Conservation (phyloP, 306 rosid species). For the Quercus variabilis region DNA sequence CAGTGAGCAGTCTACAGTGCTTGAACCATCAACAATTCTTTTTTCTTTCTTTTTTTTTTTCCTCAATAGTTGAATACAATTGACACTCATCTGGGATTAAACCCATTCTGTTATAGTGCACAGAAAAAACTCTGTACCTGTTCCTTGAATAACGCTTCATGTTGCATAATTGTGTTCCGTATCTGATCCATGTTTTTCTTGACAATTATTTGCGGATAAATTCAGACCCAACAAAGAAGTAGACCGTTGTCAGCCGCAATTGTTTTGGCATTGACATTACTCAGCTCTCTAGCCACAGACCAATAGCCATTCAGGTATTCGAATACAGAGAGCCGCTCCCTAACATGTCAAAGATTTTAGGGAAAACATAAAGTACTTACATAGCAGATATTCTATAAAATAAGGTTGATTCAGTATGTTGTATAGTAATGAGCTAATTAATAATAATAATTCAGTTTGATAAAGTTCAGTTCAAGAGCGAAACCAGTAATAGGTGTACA, state of each 20-base stretch:
- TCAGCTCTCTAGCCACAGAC: background rate
- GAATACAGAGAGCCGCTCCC: background rate
- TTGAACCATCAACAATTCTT: no score
- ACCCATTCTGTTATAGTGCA: background rate
- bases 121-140: background rate
- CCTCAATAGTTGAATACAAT: background rate
- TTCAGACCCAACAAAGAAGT: background rate
- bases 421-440: background rate
- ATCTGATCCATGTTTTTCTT: background rate
- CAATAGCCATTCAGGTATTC: background rate
- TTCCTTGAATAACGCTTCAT: slow-evolving; percentile 1
- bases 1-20: no score
- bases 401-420: background rate
- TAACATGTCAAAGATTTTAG: background rate
- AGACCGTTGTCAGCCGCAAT: background rate
- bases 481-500: background rate
- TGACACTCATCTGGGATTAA: background rate
- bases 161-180: background rate
- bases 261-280: background rate
- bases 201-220: background rate
- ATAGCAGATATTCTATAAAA: background rate
- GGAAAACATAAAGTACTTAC: background rate
- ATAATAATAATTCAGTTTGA: background rate
- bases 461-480: background rate
- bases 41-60: no score